phyloP scores from a whole-genome alignment of 139 green algal species.

The Coccomyxa sp. region DNA sequence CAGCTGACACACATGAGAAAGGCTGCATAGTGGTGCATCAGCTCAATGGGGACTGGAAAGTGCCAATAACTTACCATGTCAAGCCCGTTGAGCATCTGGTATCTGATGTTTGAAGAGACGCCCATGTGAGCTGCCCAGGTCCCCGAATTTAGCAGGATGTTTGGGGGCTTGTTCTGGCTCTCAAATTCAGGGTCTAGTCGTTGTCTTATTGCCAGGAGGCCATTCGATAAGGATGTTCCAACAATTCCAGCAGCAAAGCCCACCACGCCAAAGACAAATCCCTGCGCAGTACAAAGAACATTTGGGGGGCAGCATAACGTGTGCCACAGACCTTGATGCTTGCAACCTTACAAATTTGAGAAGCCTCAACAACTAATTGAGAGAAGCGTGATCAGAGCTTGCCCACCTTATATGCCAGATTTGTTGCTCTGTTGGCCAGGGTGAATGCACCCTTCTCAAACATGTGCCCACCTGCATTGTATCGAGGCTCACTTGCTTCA shows the following conservation, averaged over 20 bases:
- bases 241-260: conserved; percentile 79
- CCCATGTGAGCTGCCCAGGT: conserved; percentile 94
- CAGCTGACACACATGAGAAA: neutral
- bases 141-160: conserved; percentile 78
- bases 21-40: neutral
- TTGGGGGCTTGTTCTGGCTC: conserved; percentile 77
- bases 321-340: no score
- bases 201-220: conserved; percentile 63
- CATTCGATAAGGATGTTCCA: conserved; percentile 84
- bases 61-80: no score
- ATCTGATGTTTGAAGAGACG: conserved; percentile 86
- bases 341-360: no score
- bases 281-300: no score
- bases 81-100: conserved; percentile 90
- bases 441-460: conserved; percentile 79
- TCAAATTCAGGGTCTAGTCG: conserved; percentile 65
- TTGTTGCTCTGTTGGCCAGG: conserved; percentile 50
- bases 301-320: no score
- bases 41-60: neutral
- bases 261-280: conserved; percentile 74
- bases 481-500: no score
- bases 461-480: conserved; percentile 87
- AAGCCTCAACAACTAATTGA: no score
- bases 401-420: conserved; percentile 79
- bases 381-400: no score